Base-by-base conservation (phyloP, 441 rosid species). In the Eutrema salsugineum region DNA sequence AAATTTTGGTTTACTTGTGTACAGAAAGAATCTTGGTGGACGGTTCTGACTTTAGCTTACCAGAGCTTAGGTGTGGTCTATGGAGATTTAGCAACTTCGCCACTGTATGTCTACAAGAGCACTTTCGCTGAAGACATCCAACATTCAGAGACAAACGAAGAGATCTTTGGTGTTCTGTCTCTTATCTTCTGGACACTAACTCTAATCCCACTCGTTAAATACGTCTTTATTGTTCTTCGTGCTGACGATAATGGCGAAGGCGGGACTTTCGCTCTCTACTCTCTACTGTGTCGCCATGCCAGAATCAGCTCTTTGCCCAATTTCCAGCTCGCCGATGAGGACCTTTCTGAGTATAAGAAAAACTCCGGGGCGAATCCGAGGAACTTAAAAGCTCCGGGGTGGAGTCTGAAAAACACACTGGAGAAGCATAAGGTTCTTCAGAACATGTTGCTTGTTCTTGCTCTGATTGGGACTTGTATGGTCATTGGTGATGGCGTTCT, bases 221-320 rank as follows among this genome's bases (percentile, higher is more conserved):
- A 89, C 63, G 94, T 89, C 22, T 87, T 89, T 75, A 84, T 89
- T 50, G 94, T 89, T 53, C 94, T 89, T 42, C 80, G 86, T 82
- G 94, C 91, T 66, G 85, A 89, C 39, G 94, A 89, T 65, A 89
- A 89, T 62, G 94, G 91, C 9, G 94, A 89, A 74, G 91, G 94
- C 32, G 94, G 94, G 19, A 85, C 90, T 47, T 89, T 89, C 71
- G 94, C 91, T 79, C 79, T 89, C 69, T 89, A 89, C 73, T 89
- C 94, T 14, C 63, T 89, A 67, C 76, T 89, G 9, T 87, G 91
- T 73, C 84, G 94, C 30, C 85, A 88, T 72, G 91, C 89, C 42
- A 78, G 90, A 56, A 75, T 88, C 60, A 80, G 86, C 71, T 78
- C 85, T 43, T 71, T 87, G 79, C 91, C 91, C 76, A 87, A 89